Conservation (phyloP, 805 yeast genomes). For the Schwanniomyces sp. region DNA sequence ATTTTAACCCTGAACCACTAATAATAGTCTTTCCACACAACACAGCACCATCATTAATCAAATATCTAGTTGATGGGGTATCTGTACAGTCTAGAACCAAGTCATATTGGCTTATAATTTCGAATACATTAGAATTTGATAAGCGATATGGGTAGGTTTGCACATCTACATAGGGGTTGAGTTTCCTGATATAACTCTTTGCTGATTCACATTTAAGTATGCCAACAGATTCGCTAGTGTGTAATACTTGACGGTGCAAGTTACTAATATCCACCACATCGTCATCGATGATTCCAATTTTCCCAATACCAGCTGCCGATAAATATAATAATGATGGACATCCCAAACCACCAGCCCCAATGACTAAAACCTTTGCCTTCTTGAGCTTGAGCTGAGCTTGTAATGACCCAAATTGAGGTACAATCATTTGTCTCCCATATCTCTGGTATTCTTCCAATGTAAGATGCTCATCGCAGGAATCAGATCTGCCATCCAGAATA, state of each 20-base stretch:
- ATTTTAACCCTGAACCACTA: conserved; percentile 87
- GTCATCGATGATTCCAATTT: conserved; percentile 81
- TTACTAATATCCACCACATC: conserved; percentile 85
- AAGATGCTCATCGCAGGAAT: conserved; percentile 11
- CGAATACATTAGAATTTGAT: conserved; percentile 57
- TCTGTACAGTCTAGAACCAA: conserved; percentile 91
- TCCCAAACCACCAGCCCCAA: conserved; percentile 98
- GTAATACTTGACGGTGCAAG: conserved; percentile 86
- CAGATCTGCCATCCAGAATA: too few relatives aligned
- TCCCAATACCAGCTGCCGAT: conserved; percentile 85
- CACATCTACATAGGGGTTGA: conserved; percentile 71
- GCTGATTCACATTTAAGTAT: conserved; percentile 81
- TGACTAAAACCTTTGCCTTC: conserved; percentile 60
- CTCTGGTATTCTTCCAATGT: conserved; percentile 69
- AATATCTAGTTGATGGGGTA: conserved; percentile 82
- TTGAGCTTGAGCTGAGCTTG: conserved; percentile 58
- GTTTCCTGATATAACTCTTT: conserved; percentile 40
- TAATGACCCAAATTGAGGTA: conserved; percentile 67
- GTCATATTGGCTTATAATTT: conserved; percentile 65
- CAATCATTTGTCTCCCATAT: conserved; percentile 95
- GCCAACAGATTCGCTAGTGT: conserved; percentile 66
- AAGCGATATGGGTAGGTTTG: conserved; percentile 53
- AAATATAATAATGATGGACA: conserved; percentile 86
- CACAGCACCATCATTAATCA: conserved; percentile 83
- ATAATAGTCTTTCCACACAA: conserved; percentile 67